phyloP scores from a whole-genome alignment of 176 grass and related monocot species.

The Triticum dicoccoides region DNA sequence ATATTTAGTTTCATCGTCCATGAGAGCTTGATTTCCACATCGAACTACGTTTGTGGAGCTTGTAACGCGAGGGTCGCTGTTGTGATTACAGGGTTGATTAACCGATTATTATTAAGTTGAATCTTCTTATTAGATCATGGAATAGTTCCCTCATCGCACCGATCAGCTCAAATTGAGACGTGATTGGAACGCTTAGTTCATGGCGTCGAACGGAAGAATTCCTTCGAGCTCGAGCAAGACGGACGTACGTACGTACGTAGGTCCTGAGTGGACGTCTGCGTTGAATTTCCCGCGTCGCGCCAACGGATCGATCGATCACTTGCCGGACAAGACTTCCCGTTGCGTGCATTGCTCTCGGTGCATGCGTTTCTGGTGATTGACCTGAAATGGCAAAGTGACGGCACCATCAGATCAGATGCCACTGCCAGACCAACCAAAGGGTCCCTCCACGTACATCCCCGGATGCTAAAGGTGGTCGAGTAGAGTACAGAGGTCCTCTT shows the following conservation, averaged over 20 bases:
- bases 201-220: no score
- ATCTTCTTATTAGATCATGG: background rate
- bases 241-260: background rate
- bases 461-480: background rate
- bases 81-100: background rate
- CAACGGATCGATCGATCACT: slow-evolving; percentile 5
- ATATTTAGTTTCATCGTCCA: background rate
- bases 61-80: background rate
- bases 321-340: background rate
- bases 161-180: background rate
- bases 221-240: background rate
- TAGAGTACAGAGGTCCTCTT: background rate
- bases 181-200: background rate
- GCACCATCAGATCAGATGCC: background rate
- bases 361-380: background rate
- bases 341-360: slow-evolving; percentile 2
- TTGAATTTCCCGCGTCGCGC: background rate
- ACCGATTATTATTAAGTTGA: background rate
- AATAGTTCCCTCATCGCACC: background rate
- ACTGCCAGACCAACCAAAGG: background rate
- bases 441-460: background rate
- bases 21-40: background rate
- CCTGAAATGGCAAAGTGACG: background rate
- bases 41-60: background rate
- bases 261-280: background rate